These are phyloP conservation scores for Tetrahymena thermophila DNA, from an alignment of 73 alveolate species.

Conservation along the genomic window DNA sequence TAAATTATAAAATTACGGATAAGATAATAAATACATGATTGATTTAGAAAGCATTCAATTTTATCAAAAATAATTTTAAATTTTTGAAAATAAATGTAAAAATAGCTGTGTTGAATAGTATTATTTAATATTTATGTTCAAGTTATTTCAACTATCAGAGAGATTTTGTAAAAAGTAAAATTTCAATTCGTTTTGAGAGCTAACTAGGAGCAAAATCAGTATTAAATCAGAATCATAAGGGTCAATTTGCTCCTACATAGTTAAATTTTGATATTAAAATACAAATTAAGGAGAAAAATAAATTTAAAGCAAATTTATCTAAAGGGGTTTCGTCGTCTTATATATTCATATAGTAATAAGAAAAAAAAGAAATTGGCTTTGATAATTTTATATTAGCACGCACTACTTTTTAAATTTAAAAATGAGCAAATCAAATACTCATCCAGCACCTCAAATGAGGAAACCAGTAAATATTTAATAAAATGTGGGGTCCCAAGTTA, in stretches of 20 bases:
- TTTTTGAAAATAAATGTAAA: neutral
- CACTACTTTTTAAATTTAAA: neutral
- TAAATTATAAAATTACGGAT: no score
- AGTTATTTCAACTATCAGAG: neutral
- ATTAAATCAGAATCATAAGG: neutral
- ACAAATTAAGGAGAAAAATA: neutral
- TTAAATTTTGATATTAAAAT: neutral
- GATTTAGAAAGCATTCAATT: neutral
- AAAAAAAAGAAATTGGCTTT: neutral
- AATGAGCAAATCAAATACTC: neutral
- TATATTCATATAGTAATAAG: neutral
- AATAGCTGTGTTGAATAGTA: neutral
- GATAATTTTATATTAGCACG: neutral
- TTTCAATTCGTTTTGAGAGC: neutral
- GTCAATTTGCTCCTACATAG: neutral
- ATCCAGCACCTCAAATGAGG: neutral
- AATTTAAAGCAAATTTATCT: neutral
- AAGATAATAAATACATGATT: no score
- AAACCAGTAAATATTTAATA: neutral
- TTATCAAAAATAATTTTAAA: no score
- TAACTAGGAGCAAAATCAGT: neutral
- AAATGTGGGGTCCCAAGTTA: neutral
- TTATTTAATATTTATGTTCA: neutral
- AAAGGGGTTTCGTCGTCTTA: neutral
- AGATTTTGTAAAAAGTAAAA: neutral